Evolutionary conservation across 73 alveolate species (phyloP).

Genomic region (Uronychia binucleata): DNA sequence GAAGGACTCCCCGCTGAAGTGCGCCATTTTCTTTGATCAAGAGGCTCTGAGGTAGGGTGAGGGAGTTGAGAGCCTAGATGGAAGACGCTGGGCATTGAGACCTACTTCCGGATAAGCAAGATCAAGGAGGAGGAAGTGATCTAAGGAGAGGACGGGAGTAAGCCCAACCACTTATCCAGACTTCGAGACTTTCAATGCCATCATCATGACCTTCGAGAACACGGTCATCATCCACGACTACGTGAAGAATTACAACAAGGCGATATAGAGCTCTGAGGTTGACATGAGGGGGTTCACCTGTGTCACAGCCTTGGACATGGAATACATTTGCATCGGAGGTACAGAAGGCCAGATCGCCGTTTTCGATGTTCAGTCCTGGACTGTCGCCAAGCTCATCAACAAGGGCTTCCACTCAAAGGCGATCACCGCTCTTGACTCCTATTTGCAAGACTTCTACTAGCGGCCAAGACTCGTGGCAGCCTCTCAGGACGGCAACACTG

Average conservation of each 20-base stretch:
- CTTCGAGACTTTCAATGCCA: not conserved
- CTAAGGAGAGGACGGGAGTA: not conserved
- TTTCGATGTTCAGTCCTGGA: slow-evolving; percentile 12
- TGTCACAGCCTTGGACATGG: slow-evolving; percentile 1
- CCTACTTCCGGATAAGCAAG: not conserved
- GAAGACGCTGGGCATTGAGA: not conserved
- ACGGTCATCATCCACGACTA: not conserved
- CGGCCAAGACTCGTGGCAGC: slow-evolving; percentile 6
- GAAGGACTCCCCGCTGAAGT: not conserved
- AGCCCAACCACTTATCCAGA: not conserved
- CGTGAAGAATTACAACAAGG: not conserved
- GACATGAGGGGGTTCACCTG: not conserved
- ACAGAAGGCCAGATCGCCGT: slow-evolving; percentile 14
- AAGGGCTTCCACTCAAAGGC: slow-evolving; percentile 18
- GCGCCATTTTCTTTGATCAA: not conserved
- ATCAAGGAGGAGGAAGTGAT: not conserved
- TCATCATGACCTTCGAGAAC: not conserved
- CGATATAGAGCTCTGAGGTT: not conserved
- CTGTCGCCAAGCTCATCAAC: slow-evolving; percentile 5
- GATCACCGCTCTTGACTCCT: slow-evolving; percentile 5
- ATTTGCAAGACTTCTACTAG: slow-evolving; percentile 8
- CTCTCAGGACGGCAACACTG: slow-evolving; percentile 11
- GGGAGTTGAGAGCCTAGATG: not conserved
- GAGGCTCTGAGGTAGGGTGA: not conserved
- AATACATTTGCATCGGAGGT: slow-evolving; percentile 5